phyloP scores from a whole-genome alignment of 2,329 filamentous ascomycete genomes.

The Penicillium sp. region DNA sequence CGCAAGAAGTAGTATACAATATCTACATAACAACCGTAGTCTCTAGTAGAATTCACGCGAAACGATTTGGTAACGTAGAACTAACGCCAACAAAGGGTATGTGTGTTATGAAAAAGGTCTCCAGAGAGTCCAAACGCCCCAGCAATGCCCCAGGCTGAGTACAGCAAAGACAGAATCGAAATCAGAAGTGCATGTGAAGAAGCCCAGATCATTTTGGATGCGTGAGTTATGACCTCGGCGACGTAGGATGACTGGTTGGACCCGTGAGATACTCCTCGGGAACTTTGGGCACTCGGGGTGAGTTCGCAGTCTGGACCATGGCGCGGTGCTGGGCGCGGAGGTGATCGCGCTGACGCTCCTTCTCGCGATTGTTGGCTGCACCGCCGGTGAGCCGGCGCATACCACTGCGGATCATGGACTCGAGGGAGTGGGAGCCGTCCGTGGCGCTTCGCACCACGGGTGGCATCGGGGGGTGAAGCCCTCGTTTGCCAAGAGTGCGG shows the following conservation, averaged over 20 bases:
- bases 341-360: conserved; percentile 48
- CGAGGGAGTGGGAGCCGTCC: conserved; percentile 47
- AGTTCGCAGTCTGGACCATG: conserved; percentile 40
- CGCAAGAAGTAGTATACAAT: neutral
- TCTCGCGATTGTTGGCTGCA: conserved; percentile 43
- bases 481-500: conserved; percentile 45
- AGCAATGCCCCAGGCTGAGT: conserved; percentile 21
- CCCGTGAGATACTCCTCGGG: conserved; percentile 50
- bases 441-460: conserved; percentile 37
- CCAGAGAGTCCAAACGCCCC: conserved; percentile 18
- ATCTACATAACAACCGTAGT: neutral
- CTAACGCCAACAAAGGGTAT: neutral
- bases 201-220: neutral
- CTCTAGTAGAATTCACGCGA: too few species aligned
- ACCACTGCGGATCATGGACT: conserved; percentile 49
- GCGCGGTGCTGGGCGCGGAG: conserved; percentile 48
- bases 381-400: conserved; percentile 52
- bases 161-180: conserved; percentile 9
- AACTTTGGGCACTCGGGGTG: conserved; percentile 51
- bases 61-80: neutral
- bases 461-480: conserved; percentile 24
- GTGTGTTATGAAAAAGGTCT: conserved; percentile 6
- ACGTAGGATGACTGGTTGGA: conserved; percentile 39
- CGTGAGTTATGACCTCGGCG: conserved; percentile 27
- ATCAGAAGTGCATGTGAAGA: neutral